These are phyloP conservation scores for Rhizoclosmatium hyalinum DNA, from an alignment of 371 early-diverging fungal genomes.

Conservation along the genomic window DNA sequence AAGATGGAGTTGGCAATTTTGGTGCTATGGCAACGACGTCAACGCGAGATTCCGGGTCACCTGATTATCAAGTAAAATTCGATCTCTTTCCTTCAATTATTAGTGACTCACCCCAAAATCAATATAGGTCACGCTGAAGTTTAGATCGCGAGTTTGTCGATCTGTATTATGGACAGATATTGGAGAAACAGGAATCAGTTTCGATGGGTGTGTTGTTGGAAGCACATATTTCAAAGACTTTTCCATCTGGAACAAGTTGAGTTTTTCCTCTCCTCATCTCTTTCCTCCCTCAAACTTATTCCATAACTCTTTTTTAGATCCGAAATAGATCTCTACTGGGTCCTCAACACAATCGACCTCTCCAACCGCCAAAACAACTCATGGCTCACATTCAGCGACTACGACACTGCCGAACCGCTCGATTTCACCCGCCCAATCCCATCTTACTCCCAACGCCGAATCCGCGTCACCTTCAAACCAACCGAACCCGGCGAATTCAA, in stretches of 20 bases:
- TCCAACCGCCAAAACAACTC: conserved; percentile 55
- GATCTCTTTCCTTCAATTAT: neutral
- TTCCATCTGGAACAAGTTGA: conserved; percentile 75
- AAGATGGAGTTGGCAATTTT: too few species aligned
- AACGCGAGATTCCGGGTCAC: conserved; percentile 19
- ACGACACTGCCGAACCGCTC: conserved; percentile 71
- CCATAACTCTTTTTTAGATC: conserved; percentile 57
- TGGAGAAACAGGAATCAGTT: conserved; percentile 85
- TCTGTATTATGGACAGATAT: conserved; percentile 91
- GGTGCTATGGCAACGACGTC: neutral
- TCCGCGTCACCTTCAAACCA: conserved; percentile 87
- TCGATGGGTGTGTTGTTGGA: conserved; percentile 92
- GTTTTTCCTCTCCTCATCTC: neutral
- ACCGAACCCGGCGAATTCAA: conserved; percentile 87
- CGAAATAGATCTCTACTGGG: conserved; percentile 90
- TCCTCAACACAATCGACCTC: conserved; percentile 75
- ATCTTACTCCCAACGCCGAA: conserved; percentile 73
- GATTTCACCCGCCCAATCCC: conserved; percentile 65
- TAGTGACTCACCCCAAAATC: conserved; percentile 4
- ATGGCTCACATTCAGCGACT: conserved; percentile 76
- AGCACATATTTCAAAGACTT: conserved; percentile 89
- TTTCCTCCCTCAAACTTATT: neutral
- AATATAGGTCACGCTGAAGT: conserved; percentile 73
- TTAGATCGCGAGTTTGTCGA: conserved; percentile 83
- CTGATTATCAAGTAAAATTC: conserved; percentile 33